phyloP scores from a whole-genome alignment of 768 basidiomycete genomes.

The Leccinum subtestaceum region DNA sequence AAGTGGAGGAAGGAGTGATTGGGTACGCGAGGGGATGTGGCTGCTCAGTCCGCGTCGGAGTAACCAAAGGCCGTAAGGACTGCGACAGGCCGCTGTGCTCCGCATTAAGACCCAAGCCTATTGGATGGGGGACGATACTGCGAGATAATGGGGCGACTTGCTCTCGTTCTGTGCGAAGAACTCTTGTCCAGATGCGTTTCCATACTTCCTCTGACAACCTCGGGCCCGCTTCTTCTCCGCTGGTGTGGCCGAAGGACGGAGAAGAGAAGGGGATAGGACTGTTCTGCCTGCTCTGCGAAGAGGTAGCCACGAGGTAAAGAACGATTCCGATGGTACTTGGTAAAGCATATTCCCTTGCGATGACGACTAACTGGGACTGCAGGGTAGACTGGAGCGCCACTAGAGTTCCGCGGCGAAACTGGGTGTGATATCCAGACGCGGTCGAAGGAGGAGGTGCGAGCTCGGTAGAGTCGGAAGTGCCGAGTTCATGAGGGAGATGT shows the following conservation, averaged over 20 bases:
- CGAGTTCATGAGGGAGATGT: conserved; percentile 64
- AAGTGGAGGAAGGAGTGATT: not conserved
- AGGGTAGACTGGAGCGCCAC: conserved; percentile 83
- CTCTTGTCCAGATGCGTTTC: conserved; percentile 81
- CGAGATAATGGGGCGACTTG: conserved; percentile 32
- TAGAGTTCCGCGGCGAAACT: conserved; percentile 81
- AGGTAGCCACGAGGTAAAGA: conserved; percentile 67
- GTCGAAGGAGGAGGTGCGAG: conserved; percentile 50
- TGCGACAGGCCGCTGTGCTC: conserved; percentile 33
- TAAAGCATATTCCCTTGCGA: conserved; percentile 90
- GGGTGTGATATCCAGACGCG: conserved; percentile 74
- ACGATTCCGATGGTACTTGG: conserved; percentile 82
- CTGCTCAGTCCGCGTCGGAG: conserved; percentile 41
- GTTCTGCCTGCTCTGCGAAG: conserved; percentile 20
- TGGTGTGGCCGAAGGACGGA: conserved; percentile 25
- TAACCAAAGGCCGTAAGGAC: conserved; percentile 45
- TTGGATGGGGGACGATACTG: conserved; percentile 38
- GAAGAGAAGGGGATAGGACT: conserved; percentile 19
- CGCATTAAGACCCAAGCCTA: conserved; percentile 44
- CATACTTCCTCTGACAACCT: conserved; percentile 85
- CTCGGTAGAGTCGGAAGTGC: conserved; percentile 40
- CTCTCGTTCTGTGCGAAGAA: conserved; percentile 59
- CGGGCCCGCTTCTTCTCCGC: conserved; percentile 64
- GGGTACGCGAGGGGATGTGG: conserved; percentile 27
- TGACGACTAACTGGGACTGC: conserved; percentile 78